phyloP scores from a whole-genome alignment of 179 eudicot genomes.

The Camellia oleifera region DNA sequence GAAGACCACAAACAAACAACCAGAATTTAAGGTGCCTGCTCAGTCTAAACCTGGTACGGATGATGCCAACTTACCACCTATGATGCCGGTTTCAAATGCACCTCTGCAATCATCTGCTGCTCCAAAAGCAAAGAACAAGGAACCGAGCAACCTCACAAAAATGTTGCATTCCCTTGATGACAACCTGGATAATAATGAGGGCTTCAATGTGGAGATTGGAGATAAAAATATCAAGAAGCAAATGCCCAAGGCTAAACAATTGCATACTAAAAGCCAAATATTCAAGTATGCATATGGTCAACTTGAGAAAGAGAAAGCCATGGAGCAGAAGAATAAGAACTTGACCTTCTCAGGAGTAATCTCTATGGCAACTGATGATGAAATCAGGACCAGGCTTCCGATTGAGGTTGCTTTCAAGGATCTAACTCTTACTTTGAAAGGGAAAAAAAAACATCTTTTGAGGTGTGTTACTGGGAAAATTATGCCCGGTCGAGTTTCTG shows the following conservation, averaged over 20 bases:
- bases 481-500: constrained; percentile 82
- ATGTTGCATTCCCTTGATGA: constrained; percentile 70
- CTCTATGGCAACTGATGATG: constrained; percentile 81
- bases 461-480: constrained; percentile 76
- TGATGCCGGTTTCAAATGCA: constrained; percentile 10
- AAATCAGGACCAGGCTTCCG: constrained; percentile 58
- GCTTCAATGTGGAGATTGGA: constrained; percentile 66
- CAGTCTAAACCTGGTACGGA: too few relatives aligned
- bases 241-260: constrained; percentile 41
- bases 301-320: constrained; percentile 85
- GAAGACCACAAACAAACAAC: constrained; percentile 32
- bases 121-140: constrained; percentile 57
- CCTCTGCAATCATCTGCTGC: constrained; percentile 30
- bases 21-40: constrained; percentile 29
- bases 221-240: constrained; percentile 67
- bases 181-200: constrained; percentile 55
- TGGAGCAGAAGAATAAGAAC: constrained; percentile 62
- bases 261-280: constrained; percentile 80
- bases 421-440: constrained; percentile 71
- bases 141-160: constrained; percentile 55
- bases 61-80: constrained; percentile 21
- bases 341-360: constrained; percentile 77
- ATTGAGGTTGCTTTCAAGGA: constrained; percentile 82
- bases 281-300: constrained; percentile 92
- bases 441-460: constrained; percentile 66